Percentiles rank a stretch among this genome's conserved stretches.
These are phyloP conservation scores for Suillus discolor DNA, from an alignment of 768 basidiomycete genomes.

Conservation along the genomic window DNA sequence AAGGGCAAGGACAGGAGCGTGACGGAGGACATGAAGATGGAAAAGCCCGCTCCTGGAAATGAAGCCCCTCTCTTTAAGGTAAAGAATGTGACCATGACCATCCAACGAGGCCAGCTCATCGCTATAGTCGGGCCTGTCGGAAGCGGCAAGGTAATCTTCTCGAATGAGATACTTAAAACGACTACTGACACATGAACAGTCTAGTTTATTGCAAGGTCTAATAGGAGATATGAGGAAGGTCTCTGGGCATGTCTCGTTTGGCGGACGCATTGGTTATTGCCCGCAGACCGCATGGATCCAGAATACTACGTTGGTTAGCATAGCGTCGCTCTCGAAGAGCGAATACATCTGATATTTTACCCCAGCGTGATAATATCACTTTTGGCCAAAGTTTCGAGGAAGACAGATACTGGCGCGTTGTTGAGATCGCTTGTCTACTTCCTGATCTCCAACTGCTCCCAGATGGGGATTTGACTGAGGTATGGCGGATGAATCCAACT, in stretches of 20 bases:
- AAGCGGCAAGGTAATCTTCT: conserved; percentile 53
- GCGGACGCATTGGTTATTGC: conserved; percentile 71
- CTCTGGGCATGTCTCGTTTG: conserved; percentile 55
- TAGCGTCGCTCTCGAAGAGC: neutral
- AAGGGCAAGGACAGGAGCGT: conserved; percentile 1
- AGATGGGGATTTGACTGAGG: conserved; percentile 75
- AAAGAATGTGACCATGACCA: conserved; percentile 47
- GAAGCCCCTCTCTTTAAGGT: conserved; percentile 44
- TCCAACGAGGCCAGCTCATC: conserved; percentile 59
- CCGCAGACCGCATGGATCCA: conserved; percentile 81
- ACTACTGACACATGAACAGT: conserved; percentile 29
- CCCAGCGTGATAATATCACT: conserved; percentile 62
- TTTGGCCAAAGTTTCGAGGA: conserved; percentile 70
- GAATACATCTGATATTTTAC: neutral
- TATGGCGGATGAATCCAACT: conserved; percentile 25
- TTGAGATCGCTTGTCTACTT: conserved; percentile 59
- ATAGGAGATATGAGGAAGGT: conserved; percentile 72
- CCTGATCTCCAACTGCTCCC: conserved; percentile 66
- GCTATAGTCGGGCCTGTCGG: conserved; percentile 74
- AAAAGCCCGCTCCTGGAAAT: conserved; percentile 12
- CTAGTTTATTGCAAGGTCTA: conserved; percentile 60
- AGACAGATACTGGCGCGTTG: conserved; percentile 63
- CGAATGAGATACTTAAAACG: neutral
- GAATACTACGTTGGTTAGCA: conserved; percentile 56
- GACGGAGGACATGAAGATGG: conserved; percentile 15